Evolutionary conservation across 2,329 filamentous ascomycete species (phyloP).

Genomic region (Apiospora hydei): DNA sequence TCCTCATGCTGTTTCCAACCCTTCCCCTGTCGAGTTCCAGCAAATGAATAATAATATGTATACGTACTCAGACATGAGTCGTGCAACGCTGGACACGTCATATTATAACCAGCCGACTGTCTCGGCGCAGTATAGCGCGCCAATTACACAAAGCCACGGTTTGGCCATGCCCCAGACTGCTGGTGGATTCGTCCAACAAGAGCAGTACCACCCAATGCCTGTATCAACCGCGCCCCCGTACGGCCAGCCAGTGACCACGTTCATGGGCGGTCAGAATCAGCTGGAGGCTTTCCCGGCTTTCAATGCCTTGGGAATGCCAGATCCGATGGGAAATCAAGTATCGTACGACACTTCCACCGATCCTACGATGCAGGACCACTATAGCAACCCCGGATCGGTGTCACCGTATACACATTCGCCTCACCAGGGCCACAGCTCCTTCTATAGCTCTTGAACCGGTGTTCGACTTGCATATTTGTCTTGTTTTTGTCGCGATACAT

Average conservation of each 20-base stretch:
- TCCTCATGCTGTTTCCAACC: conserved; percentile 30
- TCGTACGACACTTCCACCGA: conserved; percentile 44
- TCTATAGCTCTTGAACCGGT: conserved; percentile 38
- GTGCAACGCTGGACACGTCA: conserved; percentile 31
- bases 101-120: conserved; percentile 30
- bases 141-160: conserved; percentile 30
- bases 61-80: conserved; percentile 32
- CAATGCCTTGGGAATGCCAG: conserved; percentile 49
- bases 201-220: conserved; percentile 41
- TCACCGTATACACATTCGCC: conserved; percentile 54
- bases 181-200: conserved; percentile 32
- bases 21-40: conserved; percentile 33
- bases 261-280: conserved; percentile 42
- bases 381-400: conserved; percentile 49
- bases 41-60: conserved; percentile 26
- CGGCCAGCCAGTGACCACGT: conserved; percentile 38
- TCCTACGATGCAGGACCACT: conserved; percentile 44
- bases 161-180: conserved; percentile 36
- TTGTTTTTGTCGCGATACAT: not conserved
- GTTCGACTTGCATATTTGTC: not conserved
- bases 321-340: conserved; percentile 38
- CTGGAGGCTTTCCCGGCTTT: conserved; percentile 48
- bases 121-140: conserved; percentile 30
- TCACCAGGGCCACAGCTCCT: conserved; percentile 45
- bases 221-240: conserved; percentile 40